Evolutionary conservation across 768 basidiomycete species (phyloP).

Genomic region (Clitopilus hobsonii): DNA sequence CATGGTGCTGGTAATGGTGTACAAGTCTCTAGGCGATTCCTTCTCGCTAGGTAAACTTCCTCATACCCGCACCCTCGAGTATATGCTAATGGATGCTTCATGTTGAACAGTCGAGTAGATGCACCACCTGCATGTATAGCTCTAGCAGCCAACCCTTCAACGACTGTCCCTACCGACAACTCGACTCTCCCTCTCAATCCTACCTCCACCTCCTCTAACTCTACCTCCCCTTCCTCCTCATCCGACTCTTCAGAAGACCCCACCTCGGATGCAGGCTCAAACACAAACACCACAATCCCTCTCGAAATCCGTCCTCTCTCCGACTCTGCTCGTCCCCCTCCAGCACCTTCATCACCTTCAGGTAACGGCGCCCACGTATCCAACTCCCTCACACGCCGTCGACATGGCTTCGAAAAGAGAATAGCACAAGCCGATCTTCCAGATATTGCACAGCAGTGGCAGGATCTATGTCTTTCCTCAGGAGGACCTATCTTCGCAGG

Average conservation of each 20-base stretch:
- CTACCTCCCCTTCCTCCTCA: too few relatives aligned
- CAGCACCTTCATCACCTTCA: too few relatives aligned
- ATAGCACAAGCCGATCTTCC: conserved; percentile 29
- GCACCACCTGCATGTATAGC: conserved; percentile 28
- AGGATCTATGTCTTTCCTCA: conserved; percentile 37
- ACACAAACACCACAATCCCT: conserved; percentile 1
- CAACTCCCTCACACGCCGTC: conserved; percentile 9
- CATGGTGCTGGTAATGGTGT: too few relatives aligned
- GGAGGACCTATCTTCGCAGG: conserved; percentile 35
- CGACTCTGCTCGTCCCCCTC: neutral
- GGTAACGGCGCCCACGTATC: neutral
- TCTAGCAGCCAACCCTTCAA: conserved; percentile 16
- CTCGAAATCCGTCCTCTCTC: neutral
- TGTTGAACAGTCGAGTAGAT: conserved; percentile 22
- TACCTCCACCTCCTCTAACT: neutral
- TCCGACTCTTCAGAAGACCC: too few relatives aligned
- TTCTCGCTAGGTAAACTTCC: too few relatives aligned
- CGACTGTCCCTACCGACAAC: conserved; percentile 11
- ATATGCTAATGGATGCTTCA: too few relatives aligned
- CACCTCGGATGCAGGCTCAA: too few relatives aligned
- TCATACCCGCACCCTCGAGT: too few relatives aligned
- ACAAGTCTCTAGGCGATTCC: too few relatives aligned
- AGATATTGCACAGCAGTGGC: conserved; percentile 36
- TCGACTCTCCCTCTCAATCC: conserved; percentile 1
- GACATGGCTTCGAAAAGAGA: conserved; percentile 5